Percentiles rank a stretch among this genome's conserved stretches.
phyloP scores from a whole-genome alignment of 192 early-diverging fungal genomes.

The Gaertneriomyces semiglobifer region DNA sequence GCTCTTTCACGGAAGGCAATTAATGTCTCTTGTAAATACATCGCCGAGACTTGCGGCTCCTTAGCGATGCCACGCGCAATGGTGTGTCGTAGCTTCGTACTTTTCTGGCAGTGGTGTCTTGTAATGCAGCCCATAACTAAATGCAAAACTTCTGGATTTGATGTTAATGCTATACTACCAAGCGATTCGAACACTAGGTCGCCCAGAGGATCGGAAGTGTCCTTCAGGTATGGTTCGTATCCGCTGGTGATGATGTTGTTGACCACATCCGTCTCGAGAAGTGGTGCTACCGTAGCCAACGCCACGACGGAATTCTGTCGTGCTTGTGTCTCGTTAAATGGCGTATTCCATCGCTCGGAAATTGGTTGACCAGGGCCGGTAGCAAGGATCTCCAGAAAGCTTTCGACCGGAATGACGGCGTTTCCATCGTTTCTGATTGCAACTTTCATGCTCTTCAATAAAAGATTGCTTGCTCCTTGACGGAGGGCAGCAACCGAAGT shows the following conservation, averaged over 20 bases:
- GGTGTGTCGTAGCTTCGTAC: slow-evolving; percentile 9
- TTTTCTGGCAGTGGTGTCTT: background rate
- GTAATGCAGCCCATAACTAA: background rate
- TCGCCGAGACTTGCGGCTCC: slow-evolving; percentile 8
- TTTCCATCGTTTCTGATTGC: too few species aligned
- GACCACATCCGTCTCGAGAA: slow-evolving; percentile 13
- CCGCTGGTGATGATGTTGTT: slow-evolving; percentile 12
- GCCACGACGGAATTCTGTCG: slow-evolving; percentile 22
- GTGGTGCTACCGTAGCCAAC: background rate
- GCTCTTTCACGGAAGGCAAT: slow-evolving; percentile 38
- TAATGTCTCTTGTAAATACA: slow-evolving; percentile 35
- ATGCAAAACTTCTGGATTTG: slow-evolving; percentile 38
- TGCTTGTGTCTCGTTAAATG: slow-evolving; percentile 1
- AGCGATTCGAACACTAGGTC: slow-evolving; percentile 44
- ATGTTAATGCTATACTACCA: slow-evolving; percentile 41
- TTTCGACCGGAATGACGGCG: too few species aligned
- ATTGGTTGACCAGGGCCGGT: too few species aligned
- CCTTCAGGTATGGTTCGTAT: slow-evolving; percentile 10
- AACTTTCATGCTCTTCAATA: slow-evolving; percentile 10
- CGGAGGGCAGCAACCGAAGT: slow-evolving; percentile 11
- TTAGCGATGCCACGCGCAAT: slow-evolving; percentile 19
- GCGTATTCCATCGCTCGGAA: background rate
- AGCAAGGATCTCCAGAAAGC: too few species aligned
- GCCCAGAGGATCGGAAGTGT: slow-evolving; percentile 10
- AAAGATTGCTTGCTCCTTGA: slow-evolving; percentile 12